Conservation (phyloP, 768 basidiomycete species). For the Tulasnella sp. region DNA sequence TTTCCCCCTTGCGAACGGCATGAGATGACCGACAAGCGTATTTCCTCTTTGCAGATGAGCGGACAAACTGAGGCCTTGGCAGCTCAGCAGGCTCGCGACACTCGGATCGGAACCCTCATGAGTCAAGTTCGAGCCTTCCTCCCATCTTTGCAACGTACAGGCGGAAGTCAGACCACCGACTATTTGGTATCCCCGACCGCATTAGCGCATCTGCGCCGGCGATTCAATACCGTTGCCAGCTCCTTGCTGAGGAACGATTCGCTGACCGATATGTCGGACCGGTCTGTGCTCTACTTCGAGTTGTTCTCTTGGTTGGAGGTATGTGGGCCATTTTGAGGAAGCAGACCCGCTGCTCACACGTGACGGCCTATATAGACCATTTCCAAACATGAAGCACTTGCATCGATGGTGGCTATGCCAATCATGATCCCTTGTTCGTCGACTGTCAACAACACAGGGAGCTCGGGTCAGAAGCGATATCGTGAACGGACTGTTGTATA, state of each 20-base stretch:
- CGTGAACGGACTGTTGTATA: constrained; percentile 80
- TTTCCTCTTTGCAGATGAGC: constrained; percentile 45
- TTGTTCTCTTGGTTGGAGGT: constrained; percentile 91
- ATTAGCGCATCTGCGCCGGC: constrained; percentile 79
- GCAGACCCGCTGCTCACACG: constrained; percentile 11
- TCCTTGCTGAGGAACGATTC: constrained; percentile 86
- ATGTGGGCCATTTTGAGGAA: constrained; percentile 20
- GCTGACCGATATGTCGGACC: constrained; percentile 88
- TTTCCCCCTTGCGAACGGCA: neutral
- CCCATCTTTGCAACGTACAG: constrained; percentile 66
- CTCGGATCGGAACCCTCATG: constrained; percentile 61
- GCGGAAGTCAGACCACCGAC: constrained; percentile 76
- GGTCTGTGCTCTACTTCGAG: constrained; percentile 76
- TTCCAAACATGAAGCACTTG: constrained; percentile 85
- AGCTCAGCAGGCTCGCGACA: constrained; percentile 66
- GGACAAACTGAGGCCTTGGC: constrained; percentile 73
- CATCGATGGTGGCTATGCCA: constrained; percentile 95
- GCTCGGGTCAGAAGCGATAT: constrained; percentile 37
- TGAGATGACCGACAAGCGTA: neutral
- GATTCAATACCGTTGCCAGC: constrained; percentile 84
- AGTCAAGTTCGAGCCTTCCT: constrained; percentile 70
- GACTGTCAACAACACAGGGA: constrained; percentile 44
- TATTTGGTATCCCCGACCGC: constrained; percentile 89
- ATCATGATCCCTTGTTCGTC: constrained; percentile 77
- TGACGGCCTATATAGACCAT: constrained; percentile 53